These are phyloP conservation scores for Fusarium beomiforme DNA, from an alignment of 2,329 filamentous ascomycete genomes.

Conservation along the genomic window DNA sequence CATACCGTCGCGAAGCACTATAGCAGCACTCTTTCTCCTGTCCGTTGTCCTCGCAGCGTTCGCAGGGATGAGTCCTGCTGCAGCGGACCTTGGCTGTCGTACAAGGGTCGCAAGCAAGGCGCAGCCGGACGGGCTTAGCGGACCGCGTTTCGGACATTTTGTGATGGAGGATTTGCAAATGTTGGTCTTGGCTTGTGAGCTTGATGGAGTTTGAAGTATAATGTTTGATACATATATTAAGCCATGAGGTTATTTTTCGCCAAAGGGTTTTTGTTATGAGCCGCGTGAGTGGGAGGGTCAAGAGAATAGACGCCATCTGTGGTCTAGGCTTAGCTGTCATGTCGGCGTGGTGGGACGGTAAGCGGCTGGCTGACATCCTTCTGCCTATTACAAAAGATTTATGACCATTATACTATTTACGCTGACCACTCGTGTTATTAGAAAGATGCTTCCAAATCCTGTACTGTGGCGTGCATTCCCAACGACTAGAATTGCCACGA, in stretches of 20 bases:
- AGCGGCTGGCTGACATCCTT: slow-evolving; percentile 4
- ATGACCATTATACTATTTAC: background rate
- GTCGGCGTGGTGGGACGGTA: slow-evolving; percentile 20
- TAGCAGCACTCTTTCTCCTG: slow-evolving; percentile 21
- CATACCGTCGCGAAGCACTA: slow-evolving; percentile 19
- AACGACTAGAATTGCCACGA: background rate
- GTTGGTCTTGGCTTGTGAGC: background rate
- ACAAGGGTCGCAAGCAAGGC: slow-evolving; percentile 31
- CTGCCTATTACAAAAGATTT: background rate
- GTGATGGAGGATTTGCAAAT: background rate
- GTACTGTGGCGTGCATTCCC: fast-evolving
- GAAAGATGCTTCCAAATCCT: no score
- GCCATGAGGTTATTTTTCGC: background rate
- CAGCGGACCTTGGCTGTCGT: slow-evolving; percentile 32
- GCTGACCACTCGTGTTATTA: background rate
- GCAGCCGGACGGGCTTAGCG: slow-evolving; percentile 18
- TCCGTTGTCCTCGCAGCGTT: slow-evolving; percentile 26
- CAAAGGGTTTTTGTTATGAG: background rate
- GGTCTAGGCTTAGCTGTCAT: slow-evolving; percentile 14
- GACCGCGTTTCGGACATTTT: slow-evolving; percentile 12
- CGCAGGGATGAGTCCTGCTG: slow-evolving; percentile 30
- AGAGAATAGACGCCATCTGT: background rate
- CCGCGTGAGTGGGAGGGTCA: background rate
- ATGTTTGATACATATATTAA: slow-evolving; percentile 13
- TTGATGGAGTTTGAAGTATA: background rate